Evolutionary conservation across 2,329 filamentous ascomycete genomes (phyloP), one percentile per base, ranked within the genome.

Genomic region (Arthrinium phaeospermum): DNA sequence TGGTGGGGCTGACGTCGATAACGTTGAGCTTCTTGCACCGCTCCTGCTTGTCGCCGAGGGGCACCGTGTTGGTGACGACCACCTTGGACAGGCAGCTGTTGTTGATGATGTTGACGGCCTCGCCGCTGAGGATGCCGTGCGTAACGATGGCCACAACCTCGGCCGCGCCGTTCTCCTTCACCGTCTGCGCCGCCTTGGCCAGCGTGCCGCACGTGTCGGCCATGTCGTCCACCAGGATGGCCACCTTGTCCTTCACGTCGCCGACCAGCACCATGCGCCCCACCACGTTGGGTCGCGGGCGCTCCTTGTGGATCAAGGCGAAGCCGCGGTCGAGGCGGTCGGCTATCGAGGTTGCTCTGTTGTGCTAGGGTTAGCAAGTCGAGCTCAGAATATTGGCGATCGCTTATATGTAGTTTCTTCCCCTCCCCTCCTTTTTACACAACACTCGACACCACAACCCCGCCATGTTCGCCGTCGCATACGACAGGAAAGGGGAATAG

Each of bases 221-320:
- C 94, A 98, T 98, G 81, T 98, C 96, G 81, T 98, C 96, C 68
- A 99, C 96, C 68, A 99, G 91, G 80, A 99, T 98, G 73, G 96
- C 96, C 44, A 96, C 92, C 85, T 96, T 96, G 84, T 94, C 93
- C 76, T 91, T 89, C 67, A 98, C 96, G 76, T 97, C 95, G 76
- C 96, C 96, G 69, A 98, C 96, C n/a, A 99, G 92, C 0, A 95
- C 94, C 94, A 98, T 97, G 78, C 94, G 92, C 13, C 93, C 94
- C 74, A 98, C 95, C 80, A 97, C 95, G 79, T 97, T 97, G 73
- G 86, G 86, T 46, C 94, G 91, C 7, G 95, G 93, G 72, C 95
- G 93, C 84, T 98, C 96, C 86, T 98, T 98, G 89, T 98, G 95
- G 77, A 98, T 98, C 71, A 98, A 90, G 12, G 96, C 96, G 82